A percentile compares a stretch with the other conserved stretches of the same genome.
phyloP scores from a whole-genome alignment of 192 early-diverging fungal genomes.

The Anaeromyces robustus region DNA sequence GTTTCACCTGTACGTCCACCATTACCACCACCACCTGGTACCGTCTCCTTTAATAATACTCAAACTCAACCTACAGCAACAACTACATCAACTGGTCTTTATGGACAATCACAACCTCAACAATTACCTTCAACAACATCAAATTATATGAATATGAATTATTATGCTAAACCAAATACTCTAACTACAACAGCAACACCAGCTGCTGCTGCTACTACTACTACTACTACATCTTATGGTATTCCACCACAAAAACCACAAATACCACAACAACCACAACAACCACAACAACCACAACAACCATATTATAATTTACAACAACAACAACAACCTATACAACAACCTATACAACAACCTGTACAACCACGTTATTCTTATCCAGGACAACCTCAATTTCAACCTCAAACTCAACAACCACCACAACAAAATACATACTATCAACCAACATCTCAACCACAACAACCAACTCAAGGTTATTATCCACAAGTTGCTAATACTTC shows the following conservation, averaged over 20 bases:
- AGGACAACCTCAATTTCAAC: conserved; percentile 1
- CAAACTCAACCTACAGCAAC: conserved; percentile 4
- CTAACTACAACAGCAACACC: conserved; percentile 10
- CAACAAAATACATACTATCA: conserved; percentile 3
- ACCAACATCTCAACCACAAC: neutral
- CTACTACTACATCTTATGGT: neutral
- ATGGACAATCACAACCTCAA: conserved; percentile 1
- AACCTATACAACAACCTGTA: conserved; percentile 6
- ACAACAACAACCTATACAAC: conserved; percentile 13
- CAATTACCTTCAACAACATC: conserved; percentile 1
- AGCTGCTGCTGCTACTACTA: neutral
- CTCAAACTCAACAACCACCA: conserved; percentile 4
- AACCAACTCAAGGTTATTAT: too few species aligned
- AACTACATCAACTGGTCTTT: neutral
- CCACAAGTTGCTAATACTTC: conserved; percentile 1
- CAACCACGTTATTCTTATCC: neutral
- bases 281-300: neutral
- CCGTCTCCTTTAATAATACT: neutral
- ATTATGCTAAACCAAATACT: conserved; percentile 4
- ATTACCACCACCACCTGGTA: neutral
- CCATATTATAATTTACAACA: conserved; percentile 2
- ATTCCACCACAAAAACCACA: neutral
- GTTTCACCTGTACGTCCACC: neutral
- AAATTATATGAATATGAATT: too few species aligned
- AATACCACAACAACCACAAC: neutral